Base-by-base conservation (phyloP, 257 asterid species). In the Echium plantagineum region DNA sequence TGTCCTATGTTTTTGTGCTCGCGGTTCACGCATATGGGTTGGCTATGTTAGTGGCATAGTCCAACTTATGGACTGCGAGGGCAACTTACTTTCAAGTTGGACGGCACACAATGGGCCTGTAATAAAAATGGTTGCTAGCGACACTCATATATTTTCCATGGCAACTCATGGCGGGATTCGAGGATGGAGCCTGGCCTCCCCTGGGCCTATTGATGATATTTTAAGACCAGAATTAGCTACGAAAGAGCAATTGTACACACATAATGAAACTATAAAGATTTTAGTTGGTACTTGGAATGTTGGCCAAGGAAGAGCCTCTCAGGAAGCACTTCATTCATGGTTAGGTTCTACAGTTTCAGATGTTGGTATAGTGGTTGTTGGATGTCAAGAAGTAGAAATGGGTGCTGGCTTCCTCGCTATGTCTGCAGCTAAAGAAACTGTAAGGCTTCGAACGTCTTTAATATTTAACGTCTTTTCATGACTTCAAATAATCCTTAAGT, bases 391-490 rank as follows among this genome's bases (percentile, higher is more conserved):
- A 77, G 97, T 93, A 60, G 99, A 89, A 72, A 93, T 93, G 99
- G 97, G 99, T 15, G 99, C 99, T 5, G 99, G 99, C 20, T 93
- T 93, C 72, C 97, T 93, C 38, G 99, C 97, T 54, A 84, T 93
- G 95, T 89, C 99, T 20, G 99, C 99, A n/a, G 99, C 99, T 18
- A 93, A 93, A 86, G 99, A 93, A 83, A 84, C 96, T 57, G 97
- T 93, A 75, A 80, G 96, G 59, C 52, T 58, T 60, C 56, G 26
- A 30, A 63, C 21, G 42, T 24, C 12, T 31, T 59, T 47, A 66
- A 28, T 8, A 55, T 35, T 28, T 28, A 3, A 28, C 32, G 5
- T 28, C 6, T 12, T 42, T 46, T 21, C 6, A 52, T 18, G 60
- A 30, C 57, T 55, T 28, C 15, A 30, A 18, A 63, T 53, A 54